Base-by-base conservation (phyloP, 2,329 filamentous ascomycete species). In the Penicillium sp. region DNA sequence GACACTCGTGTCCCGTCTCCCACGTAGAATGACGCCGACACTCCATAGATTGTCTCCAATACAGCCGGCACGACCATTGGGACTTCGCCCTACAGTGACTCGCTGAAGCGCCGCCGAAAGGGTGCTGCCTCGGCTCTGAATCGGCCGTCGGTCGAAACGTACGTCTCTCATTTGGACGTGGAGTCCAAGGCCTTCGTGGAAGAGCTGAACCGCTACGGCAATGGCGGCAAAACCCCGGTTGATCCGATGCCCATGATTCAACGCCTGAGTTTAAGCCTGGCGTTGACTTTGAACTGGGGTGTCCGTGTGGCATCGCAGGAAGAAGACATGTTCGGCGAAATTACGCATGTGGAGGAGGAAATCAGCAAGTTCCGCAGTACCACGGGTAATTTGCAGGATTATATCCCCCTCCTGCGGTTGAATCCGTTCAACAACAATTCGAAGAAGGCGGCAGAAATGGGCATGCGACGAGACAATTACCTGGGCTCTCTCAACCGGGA, bases 381-480 rank as follows among this genome's bases (percentile, higher is more conserved):
- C 1, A 87, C 83, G 44, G 87, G 89, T 61, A 91, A 91, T 61
- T 84, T 86, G 76, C 84, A 88, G 60, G 88, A 92, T 62, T 90
- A 91, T 55, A 80, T 91, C 6, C 87, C 87, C 0, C 64, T 90
- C 0, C 64, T 91, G 55, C 78, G 88, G n/a, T 58, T 84, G 6
- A 84, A 85, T 51, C 83, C 83, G 0, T 79, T 86, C 57, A 83
- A 73, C 55, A 65, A 70, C n/a, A 81, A 81, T 23, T 81, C 78
- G 0, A 71, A 74, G 49, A 79, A 77, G 56, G 83, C 83, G 0
- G 74, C 75, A 1, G 81, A 85, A 55, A 81, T 84, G 75, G 72
- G 82, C 18, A 70, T 72, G 45, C 73, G 83, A 10, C 74, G 83
- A 13, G 82, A 86, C 61, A 77, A 76, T 18, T 86, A 86, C 54